Conservation (phyloP, 139 green algal genomes). For the Yamagishiella unicocca region DNA sequence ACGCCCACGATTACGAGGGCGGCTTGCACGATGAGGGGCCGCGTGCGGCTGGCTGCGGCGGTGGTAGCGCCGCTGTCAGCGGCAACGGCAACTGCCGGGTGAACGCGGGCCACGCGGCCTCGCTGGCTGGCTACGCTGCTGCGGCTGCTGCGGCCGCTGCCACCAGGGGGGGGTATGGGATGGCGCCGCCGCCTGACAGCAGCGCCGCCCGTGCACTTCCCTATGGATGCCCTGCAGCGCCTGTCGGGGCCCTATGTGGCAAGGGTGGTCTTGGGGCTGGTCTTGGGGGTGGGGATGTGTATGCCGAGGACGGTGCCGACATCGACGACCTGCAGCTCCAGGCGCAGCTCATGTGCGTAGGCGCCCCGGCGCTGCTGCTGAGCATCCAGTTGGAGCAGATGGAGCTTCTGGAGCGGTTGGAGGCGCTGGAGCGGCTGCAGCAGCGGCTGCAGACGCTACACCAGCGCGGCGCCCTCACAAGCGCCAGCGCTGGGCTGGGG, state of each 20-base stretch:
- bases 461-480: too few relatives aligned
- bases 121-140: too few relatives aligned
- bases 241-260: background rate
- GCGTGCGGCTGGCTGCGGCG: too few relatives aligned
- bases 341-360: background rate
- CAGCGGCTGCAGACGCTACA: background rate
- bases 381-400: conserved; percentile 8
- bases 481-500: background rate
- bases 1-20: too few relatives aligned
- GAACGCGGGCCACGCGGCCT: too few relatives aligned
- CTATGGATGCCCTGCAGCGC: background rate
- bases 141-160: background rate
- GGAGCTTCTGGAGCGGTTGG: background rate
- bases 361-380: conserved; percentile 7
- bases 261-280: background rate
- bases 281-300: background rate
- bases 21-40: too few relatives aligned
- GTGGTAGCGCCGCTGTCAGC: too few relatives aligned
- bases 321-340: conserved; percentile 4
- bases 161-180: background rate
- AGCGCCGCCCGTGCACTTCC: background rate
- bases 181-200: background rate
- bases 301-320: background rate
- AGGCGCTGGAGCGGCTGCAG: background rate
- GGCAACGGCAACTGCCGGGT: too few relatives aligned